These are phyloP conservation scores for Silene noctiflora DNA, from an alignment of 179 eudicot genomes.

Conservation along the genomic window DNA sequence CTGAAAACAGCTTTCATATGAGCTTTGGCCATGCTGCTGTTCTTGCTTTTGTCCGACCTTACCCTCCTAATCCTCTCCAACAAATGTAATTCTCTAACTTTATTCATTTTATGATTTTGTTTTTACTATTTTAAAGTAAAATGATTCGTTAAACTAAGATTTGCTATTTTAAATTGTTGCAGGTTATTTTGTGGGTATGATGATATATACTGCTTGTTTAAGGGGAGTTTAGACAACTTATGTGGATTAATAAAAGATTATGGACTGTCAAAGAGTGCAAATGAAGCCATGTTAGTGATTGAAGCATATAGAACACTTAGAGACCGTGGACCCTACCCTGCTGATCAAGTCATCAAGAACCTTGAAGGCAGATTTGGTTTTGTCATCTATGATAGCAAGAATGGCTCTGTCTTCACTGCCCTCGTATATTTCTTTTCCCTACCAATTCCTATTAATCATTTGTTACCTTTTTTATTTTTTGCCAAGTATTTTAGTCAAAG, in stretches of 20 bases:
- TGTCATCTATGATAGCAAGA: slow-evolving; percentile 71
- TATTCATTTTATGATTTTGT: neutral
- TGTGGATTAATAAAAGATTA: slow-evolving; percentile 57
- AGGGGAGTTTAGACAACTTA: slow-evolving; percentile 75
- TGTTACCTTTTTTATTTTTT: no score
- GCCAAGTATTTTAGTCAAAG: no score
- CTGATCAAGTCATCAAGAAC: slow-evolving; percentile 80
- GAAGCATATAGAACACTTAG: slow-evolving; percentile 76
- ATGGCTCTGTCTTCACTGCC: slow-evolving; percentile 76
- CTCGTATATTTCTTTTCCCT: slow-evolving; percentile 38
- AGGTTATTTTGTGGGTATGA: slow-evolving; percentile 75
- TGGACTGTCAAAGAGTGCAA: slow-evolving; percentile 53
- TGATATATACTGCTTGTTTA: slow-evolving; percentile 69
- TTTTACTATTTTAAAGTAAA: no score
- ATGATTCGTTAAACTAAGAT: no score
- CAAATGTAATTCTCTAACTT: slow-evolving; percentile 22
- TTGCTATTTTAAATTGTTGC: no score
- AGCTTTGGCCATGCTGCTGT: slow-evolving; percentile 64
- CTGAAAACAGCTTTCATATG: slow-evolving; percentile 51
- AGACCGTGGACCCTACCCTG: slow-evolving; percentile 87
- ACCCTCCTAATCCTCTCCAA: slow-evolving; percentile 21
- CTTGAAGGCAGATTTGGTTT: slow-evolving; percentile 85
- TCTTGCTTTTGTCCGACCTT: slow-evolving; percentile 57
- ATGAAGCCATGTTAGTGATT: slow-evolving; percentile 76
- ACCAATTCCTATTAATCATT: no score